phyloP scores from a whole-genome alignment of 2,329 filamentous ascomycete species.

The Clarireedia monteithiana region DNA sequence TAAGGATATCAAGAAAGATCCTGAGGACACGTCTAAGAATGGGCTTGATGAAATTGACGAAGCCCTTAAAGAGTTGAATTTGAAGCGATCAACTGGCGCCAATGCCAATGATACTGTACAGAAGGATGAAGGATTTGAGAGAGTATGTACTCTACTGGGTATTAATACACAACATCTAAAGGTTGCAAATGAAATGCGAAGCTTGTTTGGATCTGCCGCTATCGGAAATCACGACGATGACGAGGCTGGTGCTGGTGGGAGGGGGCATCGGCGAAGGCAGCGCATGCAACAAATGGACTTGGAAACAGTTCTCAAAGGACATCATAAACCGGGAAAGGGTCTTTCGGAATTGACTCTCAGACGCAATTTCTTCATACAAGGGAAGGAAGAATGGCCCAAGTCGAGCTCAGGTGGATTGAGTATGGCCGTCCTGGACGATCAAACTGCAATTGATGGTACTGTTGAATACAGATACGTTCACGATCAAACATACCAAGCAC shows the following conservation, averaged over 20 bases:
- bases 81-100: constrained; percentile 27
- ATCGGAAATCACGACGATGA: constrained; percentile 49
- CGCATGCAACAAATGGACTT: constrained; percentile 38
- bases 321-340: constrained; percentile 43
- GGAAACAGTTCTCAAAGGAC: constrained; percentile 32
- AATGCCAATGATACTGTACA: constrained; percentile 22
- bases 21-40: constrained; percentile 26
- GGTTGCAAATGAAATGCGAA: constrained; percentile 84
- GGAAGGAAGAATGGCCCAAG: constrained; percentile 64
- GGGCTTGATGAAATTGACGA: constrained; percentile 57
- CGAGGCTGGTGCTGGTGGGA: constrained; percentile 21
- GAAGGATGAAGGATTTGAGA: constrained; percentile 31
- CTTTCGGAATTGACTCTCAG: constrained; percentile 51
- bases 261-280: constrained; percentile 34
- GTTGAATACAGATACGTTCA: constrained; percentile 74
- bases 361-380: constrained; percentile 61
- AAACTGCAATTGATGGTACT: constrained; percentile 42
- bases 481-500: constrained; percentile 61
- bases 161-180: constrained; percentile 70
- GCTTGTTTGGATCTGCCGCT: constrained; percentile 58
- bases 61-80: constrained; percentile 51
- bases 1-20: constrained; percentile 2
- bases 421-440: constrained; percentile 57
- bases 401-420: constrained; percentile 69
- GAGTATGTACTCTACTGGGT: constrained; percentile 45